These are phyloP conservation scores for Penicillium polonicum DNA, from an alignment of 2,329 filamentous ascomycete genomes.

Conservation along the genomic window DNA sequence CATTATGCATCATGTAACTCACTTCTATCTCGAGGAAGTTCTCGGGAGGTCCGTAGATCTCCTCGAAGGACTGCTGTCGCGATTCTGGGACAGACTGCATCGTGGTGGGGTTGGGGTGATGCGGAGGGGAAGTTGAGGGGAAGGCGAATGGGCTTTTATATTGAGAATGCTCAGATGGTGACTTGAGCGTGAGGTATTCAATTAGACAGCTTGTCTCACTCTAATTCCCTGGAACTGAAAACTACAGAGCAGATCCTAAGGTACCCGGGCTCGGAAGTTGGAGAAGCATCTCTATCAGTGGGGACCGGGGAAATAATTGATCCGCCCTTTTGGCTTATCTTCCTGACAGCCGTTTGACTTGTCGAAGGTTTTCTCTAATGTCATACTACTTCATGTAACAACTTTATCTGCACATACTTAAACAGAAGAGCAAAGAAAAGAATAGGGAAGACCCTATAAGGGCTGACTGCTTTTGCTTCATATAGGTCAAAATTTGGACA, in stretches of 20 bases:
- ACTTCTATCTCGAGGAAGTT: slow-evolving; percentile 99
- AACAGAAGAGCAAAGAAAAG: background rate
- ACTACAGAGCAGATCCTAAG: background rate
- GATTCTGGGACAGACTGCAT: slow-evolving; percentile 67
- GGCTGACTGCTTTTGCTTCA: background rate
- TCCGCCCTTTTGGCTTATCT: slow-evolving; percentile 16
- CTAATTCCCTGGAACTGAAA: background rate
- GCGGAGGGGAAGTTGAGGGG: background rate
- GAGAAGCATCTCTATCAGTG: slow-evolving; percentile 15
- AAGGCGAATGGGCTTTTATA: background rate
- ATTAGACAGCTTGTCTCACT: background rate
- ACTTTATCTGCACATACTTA: background rate
- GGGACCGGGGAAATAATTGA: slow-evolving; percentile 16
- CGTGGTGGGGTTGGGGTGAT: slow-evolving; percentile 22
- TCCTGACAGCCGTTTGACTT: background rate
- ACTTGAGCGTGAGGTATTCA: background rate
- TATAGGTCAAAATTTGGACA: background rate
- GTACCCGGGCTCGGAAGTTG: slow-evolving; percentile 3
- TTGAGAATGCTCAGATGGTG: background rate
- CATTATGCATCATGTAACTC: slow-evolving; percentile 23
- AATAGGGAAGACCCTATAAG: background rate
- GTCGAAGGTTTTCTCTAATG: background rate
- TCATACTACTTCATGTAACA: background rate
- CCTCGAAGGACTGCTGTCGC: slow-evolving; percentile 92
- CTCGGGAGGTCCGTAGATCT: slow-evolving; percentile 97